Evolutionary conservation across 139 green algal genomes (phyloP).

Genomic region (Zygnema cylindricum): DNA sequence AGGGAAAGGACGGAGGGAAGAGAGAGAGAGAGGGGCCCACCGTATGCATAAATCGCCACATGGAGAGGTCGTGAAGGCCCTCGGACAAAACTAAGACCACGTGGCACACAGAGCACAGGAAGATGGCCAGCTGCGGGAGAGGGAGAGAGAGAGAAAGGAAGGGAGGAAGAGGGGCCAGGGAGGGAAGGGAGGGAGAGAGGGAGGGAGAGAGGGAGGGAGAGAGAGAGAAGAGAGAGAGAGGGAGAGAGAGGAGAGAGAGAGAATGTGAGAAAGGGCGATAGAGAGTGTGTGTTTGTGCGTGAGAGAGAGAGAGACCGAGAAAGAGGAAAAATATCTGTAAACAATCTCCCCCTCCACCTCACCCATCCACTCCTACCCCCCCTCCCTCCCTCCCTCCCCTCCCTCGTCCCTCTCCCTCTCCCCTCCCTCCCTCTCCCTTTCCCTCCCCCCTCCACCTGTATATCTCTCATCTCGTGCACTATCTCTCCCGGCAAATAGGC

Average conservation of each 20-base stretch:
- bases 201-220: neutral
- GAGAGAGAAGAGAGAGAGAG: neutral
- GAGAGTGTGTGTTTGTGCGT: too few species aligned
- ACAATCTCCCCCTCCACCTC: too few species aligned
- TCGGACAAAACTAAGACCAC: constrained; percentile 1
- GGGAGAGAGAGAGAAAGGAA: neutral
- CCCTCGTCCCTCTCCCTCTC: too few species aligned
- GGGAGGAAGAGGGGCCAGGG: neutral
- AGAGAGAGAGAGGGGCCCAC: too few species aligned
- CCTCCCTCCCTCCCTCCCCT: too few species aligned
- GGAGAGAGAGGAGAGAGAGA: neutral
- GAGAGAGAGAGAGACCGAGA: too few species aligned
- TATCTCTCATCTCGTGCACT: neutral
- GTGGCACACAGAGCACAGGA: constrained; percentile 41
- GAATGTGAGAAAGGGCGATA: neutral
- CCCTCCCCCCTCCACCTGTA: constrained; percentile 12
- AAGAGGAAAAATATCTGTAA: too few species aligned
- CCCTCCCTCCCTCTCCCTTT: too few species aligned
- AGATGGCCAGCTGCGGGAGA: too few species aligned
- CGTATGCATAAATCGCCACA: constrained; percentile 22
- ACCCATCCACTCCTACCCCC: too few species aligned
- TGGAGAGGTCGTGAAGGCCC: constrained; percentile 10
- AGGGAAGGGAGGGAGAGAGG: neutral
- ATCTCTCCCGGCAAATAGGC: neutral
- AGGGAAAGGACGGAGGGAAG: too few species aligned